Evolutionary conservation across 352 stramenopile species (phyloP).

Genomic region (Phytophthora cryptogea): DNA sequence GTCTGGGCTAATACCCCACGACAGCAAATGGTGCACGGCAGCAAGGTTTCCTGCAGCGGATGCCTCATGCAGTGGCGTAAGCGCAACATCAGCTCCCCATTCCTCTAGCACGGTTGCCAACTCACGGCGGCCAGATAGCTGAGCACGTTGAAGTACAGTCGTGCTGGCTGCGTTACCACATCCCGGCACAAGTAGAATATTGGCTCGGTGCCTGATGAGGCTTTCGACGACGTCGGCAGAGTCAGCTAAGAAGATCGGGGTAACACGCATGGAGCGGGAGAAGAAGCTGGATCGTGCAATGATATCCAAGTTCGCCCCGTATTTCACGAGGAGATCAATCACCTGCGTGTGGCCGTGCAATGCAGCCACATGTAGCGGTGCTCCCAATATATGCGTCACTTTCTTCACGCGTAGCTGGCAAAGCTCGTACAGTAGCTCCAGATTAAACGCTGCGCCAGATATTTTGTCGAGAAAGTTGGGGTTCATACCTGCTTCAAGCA

Average conservation of each 20-base stretch:
- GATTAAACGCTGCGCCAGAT: constrained; percentile 54
- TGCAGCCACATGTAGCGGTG: constrained; percentile 74
- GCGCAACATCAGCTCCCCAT: constrained; percentile 76
- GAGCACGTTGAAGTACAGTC: constrained; percentile 73
- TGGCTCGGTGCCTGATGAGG: constrained; percentile 67
- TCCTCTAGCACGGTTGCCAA: constrained; percentile 64
- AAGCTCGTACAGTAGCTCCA: constrained; percentile 71
- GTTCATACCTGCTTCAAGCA: constrained; percentile 67
- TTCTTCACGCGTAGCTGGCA: constrained; percentile 68
- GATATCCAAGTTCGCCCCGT: constrained; percentile 64
- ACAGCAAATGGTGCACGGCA: constrained; percentile 57
- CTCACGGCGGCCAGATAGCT: constrained; percentile 62
- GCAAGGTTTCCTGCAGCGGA: constrained; percentile 59
- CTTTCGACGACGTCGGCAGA: constrained; percentile 68
- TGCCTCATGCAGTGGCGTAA: constrained; percentile 77
- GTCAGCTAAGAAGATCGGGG: constrained; percentile 76
- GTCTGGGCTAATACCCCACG: constrained; percentile 57
- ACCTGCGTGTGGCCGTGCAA: constrained; percentile 64
- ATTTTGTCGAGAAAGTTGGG: constrained; percentile 85
- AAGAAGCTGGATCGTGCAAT: constrained; percentile 69
- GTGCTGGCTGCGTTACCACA: constrained; percentile 66
- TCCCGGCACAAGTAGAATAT: constrained; percentile 69
- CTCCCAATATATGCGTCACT: constrained; percentile 65
- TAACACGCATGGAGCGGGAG: constrained; percentile 65
- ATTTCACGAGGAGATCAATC: constrained; percentile 61